Conservation (phyloP, 306 rosid genomes). For the cucumber (Cucumis sativus) region DNA sequence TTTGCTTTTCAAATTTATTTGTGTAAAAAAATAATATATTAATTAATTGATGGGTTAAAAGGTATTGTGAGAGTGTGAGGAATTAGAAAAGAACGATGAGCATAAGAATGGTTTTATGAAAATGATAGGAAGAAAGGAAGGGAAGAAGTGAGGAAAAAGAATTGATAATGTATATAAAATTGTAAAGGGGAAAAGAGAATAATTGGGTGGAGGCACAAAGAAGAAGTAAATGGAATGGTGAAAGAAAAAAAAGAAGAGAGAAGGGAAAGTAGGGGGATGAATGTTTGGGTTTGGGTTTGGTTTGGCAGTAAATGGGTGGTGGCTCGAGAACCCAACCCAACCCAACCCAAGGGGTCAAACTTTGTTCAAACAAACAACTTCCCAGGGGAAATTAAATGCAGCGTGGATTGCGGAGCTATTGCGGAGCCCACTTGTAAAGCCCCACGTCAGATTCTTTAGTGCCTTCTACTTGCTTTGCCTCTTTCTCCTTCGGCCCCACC, state of each 20-base stretch:
- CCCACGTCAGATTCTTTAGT: slow-evolving; percentile 24
- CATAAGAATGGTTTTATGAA: too few relatives aligned
- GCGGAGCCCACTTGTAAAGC: slow-evolving; percentile 15
- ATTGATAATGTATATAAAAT: too few relatives aligned
- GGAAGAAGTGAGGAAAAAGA: too few relatives aligned
- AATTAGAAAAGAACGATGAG: too few relatives aligned
- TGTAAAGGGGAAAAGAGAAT: too few relatives aligned
- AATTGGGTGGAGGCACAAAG: too few relatives aligned
- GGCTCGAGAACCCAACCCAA: slow-evolving; percentile 41
- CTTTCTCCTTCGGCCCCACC: not conserved
- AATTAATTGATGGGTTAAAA: too few relatives aligned
- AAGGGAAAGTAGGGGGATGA: not conserved
- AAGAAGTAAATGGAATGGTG: not conserved
- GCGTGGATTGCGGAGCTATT: slow-evolving; percentile 50
- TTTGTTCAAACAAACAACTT: slow-evolving; percentile 3
- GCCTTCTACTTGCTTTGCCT: not conserved
- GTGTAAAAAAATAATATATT: too few relatives aligned
- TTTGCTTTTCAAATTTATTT: too few relatives aligned
- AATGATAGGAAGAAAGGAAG: too few relatives aligned
- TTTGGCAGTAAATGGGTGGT: slow-evolving; percentile 17
- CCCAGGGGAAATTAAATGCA: slow-evolving; percentile 14
- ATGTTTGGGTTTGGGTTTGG: not conserved
- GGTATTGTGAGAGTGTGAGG: too few relatives aligned
- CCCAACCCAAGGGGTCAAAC: slow-evolving; percentile 8
- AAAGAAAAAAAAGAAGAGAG: too few relatives aligned